Evolutionary conservation across 2,329 filamentous ascomycete genomes (phyloP), one percentile per base, ranked within the genome.

Genomic region (Neurospora sp.): DNA sequence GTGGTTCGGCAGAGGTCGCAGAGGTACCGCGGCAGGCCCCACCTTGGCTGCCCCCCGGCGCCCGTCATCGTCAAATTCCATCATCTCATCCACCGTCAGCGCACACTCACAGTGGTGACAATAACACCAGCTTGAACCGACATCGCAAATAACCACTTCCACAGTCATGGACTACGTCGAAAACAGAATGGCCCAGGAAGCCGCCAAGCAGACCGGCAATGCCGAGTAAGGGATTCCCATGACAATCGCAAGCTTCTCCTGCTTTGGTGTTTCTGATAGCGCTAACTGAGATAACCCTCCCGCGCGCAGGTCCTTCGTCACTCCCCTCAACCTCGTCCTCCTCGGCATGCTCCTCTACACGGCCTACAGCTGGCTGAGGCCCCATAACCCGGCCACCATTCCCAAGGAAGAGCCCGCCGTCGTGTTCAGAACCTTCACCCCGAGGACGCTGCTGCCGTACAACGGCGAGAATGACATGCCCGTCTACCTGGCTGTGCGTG

Each of bases 401-500:
- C 83, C 87, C 66, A 82, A 83, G 73, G 83, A 87, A 66, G 79
- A 85, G 6, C 83, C 88, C 0, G 84, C 89, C 68, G 81, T 84
- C 75, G 86, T 91, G 75, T 91, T 91, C 84, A 82, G 81, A 70
- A 90, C 85, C 69, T 91, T 93, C 83, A 95, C 90, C 15, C 92
- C 92, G 33, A 89, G 83, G 58, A 93, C 92, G 4, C 89, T 99
- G n/a, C 86, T 93, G 38, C 91, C 93, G 39, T 95, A 90, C 85
- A 94, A 95, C 82, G 96, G 96, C 78, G 82, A 84, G 69, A 86
- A 91, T 76, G 86, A 85, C 76, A 84, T 83, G 74, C 93, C 93
- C 67, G 92, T 98, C 70, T 97, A 93, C 81, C 87, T 99, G 67
- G 92, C 93, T n/a, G 93, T 98, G 19, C 91, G 93, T 58, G 94